A percentile compares a stretch with the other conserved stretches of the same genome.
These are phyloP conservation scores for Helichrysum umbraculigerum DNA, from an alignment of 129 eudicot genomes.

Conservation along the genomic window DNA sequence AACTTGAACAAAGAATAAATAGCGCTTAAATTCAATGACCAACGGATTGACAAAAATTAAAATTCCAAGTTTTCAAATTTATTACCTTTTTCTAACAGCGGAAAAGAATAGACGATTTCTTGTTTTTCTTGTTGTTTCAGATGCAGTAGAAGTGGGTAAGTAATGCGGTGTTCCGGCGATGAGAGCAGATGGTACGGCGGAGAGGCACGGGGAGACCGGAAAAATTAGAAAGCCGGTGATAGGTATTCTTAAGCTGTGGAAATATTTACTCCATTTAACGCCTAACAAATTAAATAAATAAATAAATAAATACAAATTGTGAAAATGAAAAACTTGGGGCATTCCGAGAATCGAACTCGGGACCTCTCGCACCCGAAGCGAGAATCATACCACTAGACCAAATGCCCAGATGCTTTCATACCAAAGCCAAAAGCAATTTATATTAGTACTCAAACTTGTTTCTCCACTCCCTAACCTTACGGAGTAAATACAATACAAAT, in stretches of 20 bases:
- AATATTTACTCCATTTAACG: not conserved
- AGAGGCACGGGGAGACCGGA: not conserved
- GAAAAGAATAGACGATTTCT: not conserved
- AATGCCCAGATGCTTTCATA: not conserved
- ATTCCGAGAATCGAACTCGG: conserved; percentile 91
- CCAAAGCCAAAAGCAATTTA: no score
- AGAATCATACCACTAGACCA: conserved; percentile 66
- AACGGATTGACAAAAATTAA: not conserved
- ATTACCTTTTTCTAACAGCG: not conserved
- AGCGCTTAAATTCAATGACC: not conserved
- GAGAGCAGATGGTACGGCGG: not conserved
- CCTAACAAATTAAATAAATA: not conserved
- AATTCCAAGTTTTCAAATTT: not conserved
- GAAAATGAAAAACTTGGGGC: conserved; percentile 42
- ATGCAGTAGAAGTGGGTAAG: not conserved
- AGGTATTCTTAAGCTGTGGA: not conserved
- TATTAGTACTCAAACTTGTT: no score
- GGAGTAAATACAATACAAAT: no score
- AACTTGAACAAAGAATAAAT: not conserved
- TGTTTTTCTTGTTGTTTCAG: not conserved
- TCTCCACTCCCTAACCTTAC: no score
- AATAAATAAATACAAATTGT: no score
- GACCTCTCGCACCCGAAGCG: conserved; percentile 97
- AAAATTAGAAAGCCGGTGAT: not conserved
- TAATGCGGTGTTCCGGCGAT: not conserved